Percentiles rank a stretch among this genome's conserved stretches.
Evolutionary conservation across 345 rosid species (phyloP).

Genomic region (Cardiospermum halicacabum): DNA sequence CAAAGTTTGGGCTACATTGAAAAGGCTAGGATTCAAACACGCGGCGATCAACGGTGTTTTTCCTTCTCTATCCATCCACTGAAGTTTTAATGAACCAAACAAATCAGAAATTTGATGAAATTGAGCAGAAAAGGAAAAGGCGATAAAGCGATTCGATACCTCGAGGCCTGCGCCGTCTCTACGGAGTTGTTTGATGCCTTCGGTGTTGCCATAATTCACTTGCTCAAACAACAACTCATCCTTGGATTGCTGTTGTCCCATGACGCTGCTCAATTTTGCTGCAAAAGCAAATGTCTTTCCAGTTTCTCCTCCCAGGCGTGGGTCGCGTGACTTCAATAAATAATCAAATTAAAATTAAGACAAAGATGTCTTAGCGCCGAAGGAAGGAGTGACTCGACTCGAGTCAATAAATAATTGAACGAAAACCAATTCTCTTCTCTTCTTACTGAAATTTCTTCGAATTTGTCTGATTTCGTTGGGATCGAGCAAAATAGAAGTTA

Average conservation of each 20-base stretch:
- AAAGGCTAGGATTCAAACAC: slow-evolving; percentile 61
- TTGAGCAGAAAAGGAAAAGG: not conserved
- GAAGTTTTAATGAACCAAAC: slow-evolving; percentile 5
- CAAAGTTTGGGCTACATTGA: slow-evolving; percentile 69
- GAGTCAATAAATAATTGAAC: not conserved
- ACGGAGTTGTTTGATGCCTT: slow-evolving; percentile 74
- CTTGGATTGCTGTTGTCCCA: slow-evolving; percentile 94
- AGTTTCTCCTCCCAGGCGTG: not conserved
- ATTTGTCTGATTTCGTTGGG: too few relatives aligned
- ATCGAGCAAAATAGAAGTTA: too few relatives aligned
- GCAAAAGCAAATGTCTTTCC: not conserved
- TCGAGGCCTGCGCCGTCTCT: slow-evolving; percentile 87
- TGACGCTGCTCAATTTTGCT: not conserved
- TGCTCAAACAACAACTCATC: slow-evolving; percentile 81
- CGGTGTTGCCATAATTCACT: slow-evolving; percentile 65
- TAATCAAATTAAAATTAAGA: too few relatives aligned
- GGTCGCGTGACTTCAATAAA: not conserved
- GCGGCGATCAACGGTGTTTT: slow-evolving; percentile 89
- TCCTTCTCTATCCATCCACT: slow-evolving; percentile 94
- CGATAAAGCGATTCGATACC: slow-evolving; percentile 32
- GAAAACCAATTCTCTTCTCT: too few relatives aligned
- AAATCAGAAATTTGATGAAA: not conserved
- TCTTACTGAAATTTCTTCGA: not conserved
- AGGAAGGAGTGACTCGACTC: not conserved
- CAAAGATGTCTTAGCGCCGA: not conserved